Evolutionary conservation across 208 protist genomes (phyloP), one percentile per base, ranked within the genome.

Genomic region (Sergeia podlipaevii): DNA sequence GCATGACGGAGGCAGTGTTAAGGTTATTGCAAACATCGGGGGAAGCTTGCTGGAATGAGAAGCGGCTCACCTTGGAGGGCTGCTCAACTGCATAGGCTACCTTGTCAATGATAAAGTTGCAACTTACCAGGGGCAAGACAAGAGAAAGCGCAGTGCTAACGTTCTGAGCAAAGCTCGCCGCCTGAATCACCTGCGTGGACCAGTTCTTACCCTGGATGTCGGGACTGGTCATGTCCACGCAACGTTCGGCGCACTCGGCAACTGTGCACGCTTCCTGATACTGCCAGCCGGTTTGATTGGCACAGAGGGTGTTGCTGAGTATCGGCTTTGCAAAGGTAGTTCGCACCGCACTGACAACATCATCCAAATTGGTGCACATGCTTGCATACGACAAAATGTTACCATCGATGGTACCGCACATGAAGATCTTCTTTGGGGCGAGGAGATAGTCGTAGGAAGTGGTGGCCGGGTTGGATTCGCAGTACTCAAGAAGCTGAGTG

Each of bases 31-130:
- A 59, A 7, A 44, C 39, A 21, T 56, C 24, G 3, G 29, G 20
- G 26, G n/a, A n/a, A 28, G 36, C 37, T n/a, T 20, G 29, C 3
- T 29, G 45, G 51, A 64, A 60, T 32, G 27, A 47, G 23, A 32
- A 36, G 24, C 13, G 36, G 26, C 42, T 36, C 54, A 50, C 11
- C 18, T 56, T 13, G 63, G 60, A 20, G 38, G 54, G 4, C 32
- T 50, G 57, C 65, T 88, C 65, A 10, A 89, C 39, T 20, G 63
- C 74, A 34, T 55, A 74, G 39, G 67, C 47, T 13, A 80, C 6
- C 38, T 75, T 74, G 62, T 90, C 86, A 17, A 90, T 64, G 32
- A 93, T 66, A 66, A 86, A 93, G 65, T 89, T 79, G 55, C 81
- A 90, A 39, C 82, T 64, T 38, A 93, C 42, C 42, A 93, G 42